These are phyloP conservation scores for Tanacetum coccineum DNA, from an alignment of 129 eudicot species.

Conservation along the genomic window DNA sequence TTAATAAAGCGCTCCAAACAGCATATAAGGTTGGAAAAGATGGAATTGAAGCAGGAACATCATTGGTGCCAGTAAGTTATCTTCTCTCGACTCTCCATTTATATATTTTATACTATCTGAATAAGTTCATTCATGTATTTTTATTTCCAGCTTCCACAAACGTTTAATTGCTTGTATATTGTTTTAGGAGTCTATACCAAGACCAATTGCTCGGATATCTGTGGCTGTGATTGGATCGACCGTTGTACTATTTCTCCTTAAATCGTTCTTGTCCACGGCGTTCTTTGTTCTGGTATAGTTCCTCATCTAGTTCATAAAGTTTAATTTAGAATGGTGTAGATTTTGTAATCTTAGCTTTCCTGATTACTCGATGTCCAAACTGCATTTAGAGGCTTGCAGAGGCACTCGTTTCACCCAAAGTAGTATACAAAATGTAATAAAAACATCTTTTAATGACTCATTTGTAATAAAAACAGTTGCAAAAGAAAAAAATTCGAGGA, in stretches of 20 bases:
- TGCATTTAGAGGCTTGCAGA: not conserved
- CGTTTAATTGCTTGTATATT: not conserved
- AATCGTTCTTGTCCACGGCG: conserved; percentile 74
- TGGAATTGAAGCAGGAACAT: conserved; percentile 89
- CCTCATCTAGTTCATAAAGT: too few relatives aligned
- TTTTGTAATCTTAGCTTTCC: not conserved
- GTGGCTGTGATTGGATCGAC: conserved; percentile 52
- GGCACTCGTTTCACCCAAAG: too few relatives aligned
- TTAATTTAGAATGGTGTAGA: not conserved
- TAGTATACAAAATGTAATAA: too few relatives aligned
- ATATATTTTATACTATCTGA: not conserved
- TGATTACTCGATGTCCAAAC: conserved; percentile 1
- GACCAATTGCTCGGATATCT: conserved; percentile 85
- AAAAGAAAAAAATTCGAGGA: too few relatives aligned
- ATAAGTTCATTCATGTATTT: conserved; percentile 2
- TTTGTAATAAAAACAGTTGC: too few relatives aligned
- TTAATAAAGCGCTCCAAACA: conserved; percentile 53
- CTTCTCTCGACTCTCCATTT: not conserved
- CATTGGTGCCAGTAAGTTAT: conserved; percentile 79
- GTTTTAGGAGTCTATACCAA: conserved; percentile 63
- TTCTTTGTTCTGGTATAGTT: conserved; percentile 64
- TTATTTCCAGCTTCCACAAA: not conserved
- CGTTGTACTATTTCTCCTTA: conserved; percentile 53
- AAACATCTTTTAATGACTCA: too few relatives aligned
- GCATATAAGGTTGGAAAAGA: conserved; percentile 71